These are phyloP conservation scores for Lathyrus aphaca DNA, from an alignment of 306 rosid species.

Conservation along the genomic window DNA sequence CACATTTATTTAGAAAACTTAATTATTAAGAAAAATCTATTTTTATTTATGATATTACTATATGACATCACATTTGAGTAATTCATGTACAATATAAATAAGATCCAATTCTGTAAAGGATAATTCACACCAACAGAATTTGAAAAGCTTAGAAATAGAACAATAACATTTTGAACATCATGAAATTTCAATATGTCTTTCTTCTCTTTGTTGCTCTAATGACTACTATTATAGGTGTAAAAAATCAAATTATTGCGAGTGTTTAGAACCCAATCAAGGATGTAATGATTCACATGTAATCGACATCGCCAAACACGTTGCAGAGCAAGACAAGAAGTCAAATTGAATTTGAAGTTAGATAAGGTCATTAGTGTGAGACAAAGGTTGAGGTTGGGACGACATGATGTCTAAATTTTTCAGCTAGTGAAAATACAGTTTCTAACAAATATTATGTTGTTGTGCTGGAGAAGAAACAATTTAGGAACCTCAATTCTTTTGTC, in stretches of 20 bases:
- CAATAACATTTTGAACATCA: not conserved
- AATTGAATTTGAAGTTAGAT: constrained; percentile 24
- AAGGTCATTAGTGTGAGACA: constrained; percentile 38
- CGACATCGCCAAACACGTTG: constrained; percentile 54
- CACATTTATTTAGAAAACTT: too few relatives aligned
- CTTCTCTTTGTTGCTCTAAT: not conserved
- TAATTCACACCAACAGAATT: too few relatives aligned
- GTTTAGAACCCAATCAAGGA: not conserved
- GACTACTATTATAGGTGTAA: not conserved
- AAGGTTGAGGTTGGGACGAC: constrained; percentile 48
- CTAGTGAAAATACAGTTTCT: not conserved
- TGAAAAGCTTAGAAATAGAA: too few relatives aligned
- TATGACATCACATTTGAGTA: too few relatives aligned
- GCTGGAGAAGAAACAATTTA: constrained; percentile 46
- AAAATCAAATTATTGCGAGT: not conserved
- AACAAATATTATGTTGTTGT: constrained; percentile 39
- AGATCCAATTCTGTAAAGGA: too few relatives aligned
- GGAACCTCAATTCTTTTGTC: constrained; percentile 24
- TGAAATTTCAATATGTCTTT: not conserved
- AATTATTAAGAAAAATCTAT: too few relatives aligned
- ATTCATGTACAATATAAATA: too few relatives aligned
- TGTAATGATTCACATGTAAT: constrained; percentile 43
- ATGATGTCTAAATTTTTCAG: constrained; percentile 39
- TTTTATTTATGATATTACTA: too few relatives aligned
- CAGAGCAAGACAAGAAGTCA: constrained; percentile 43